Evolutionary conservation across 2,329 filamentous ascomycete species (phyloP).

Genomic region (Hymenoscyphus linearis): DNA sequence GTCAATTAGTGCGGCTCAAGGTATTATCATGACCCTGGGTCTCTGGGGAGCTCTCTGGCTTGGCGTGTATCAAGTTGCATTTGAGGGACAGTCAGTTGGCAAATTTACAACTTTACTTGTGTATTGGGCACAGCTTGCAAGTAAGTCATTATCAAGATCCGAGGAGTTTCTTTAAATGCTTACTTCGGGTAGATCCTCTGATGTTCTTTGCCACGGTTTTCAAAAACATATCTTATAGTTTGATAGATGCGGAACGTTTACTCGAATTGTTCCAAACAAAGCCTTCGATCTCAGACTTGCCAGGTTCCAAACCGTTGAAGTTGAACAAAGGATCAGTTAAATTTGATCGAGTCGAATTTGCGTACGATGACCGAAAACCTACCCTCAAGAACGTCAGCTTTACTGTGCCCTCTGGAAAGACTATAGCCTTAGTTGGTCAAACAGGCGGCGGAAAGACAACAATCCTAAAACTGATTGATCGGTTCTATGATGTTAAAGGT

Average conservation of each 20-base stretch:
- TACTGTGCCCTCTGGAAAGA: slow-evolving; percentile 33
- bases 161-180: neutral
- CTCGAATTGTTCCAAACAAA: slow-evolving; percentile 52
- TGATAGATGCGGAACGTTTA: slow-evolving; percentile 62
- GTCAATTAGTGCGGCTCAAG: slow-evolving; percentile 46
- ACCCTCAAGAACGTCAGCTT: slow-evolving; percentile 34
- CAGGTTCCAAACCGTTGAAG: slow-evolving; percentile 40
- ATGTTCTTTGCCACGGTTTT: slow-evolving; percentile 38
- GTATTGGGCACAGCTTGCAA: slow-evolving; percentile 54
- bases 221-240: slow-evolving; percentile 45
- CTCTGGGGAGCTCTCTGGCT: slow-evolving; percentile 38
- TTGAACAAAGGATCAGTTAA: slow-evolving; percentile 35
- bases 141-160: slow-evolving; percentile 25
- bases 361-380: slow-evolving; percentile 32
- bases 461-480: slow-evolving; percentile 39
- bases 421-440: slow-evolving; percentile 42
- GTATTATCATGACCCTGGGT: slow-evolving; percentile 45
- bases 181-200: slow-evolving; percentile 27
- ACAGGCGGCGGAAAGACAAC: slow-evolving; percentile 42
- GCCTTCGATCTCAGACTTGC: slow-evolving; percentile 46
- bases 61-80: slow-evolving; percentile 27
- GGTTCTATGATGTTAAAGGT: slow-evolving; percentile 41
- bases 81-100: slow-evolving; percentile 46
- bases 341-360: slow-evolving; percentile 34
- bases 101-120: slow-evolving; percentile 59